Evolutionary conservation across 139 green algal species (phyloP), one percentile per base, ranked within the genome.

Genomic region (Chlorella sp.): DNA sequence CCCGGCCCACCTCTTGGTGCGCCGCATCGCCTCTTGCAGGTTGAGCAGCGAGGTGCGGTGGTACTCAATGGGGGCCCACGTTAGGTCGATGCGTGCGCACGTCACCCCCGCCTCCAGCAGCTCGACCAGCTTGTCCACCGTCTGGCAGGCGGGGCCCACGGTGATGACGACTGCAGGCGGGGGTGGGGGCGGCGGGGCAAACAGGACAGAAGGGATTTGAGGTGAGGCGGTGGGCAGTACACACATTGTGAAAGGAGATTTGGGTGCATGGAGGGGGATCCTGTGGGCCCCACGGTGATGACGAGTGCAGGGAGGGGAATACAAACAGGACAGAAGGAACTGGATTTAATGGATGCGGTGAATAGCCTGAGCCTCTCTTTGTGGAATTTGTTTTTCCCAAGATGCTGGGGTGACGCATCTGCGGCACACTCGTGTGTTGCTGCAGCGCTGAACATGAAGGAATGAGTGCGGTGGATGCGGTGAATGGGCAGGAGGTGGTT

Each of bases 61-160:
- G 86, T 96, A 98, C 30, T 97, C 91, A 11, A 94, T 90, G 34
- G 92, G 90, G 85, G 97, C 95, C 89, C 96, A 98, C 78, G 97
- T 98, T 19, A 99, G 90, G 92, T 98, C 97, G 68, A 98, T 89
- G 57, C 94, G 88, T 0, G 94, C 94, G 85, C 92, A 95, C 12
- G 93, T 94, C 57, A 91, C 92, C 26, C 96, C 95, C 4, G 94
- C 94, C 30, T 95, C 85, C 39, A 98, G 89, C 86, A 98, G 92
- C 48, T 94, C 85, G 11, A 88, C 92, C 60, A 98, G 88, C 21
- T 84, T 93, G 0, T 98, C 96, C 40, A 98, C 96, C 68, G 96
- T 93, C 57, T 97, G 97, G 76, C 95, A 97, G 75, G 93, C 91
- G 19, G 97, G 97, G 18, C 97, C 97, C 48, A 98, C 94, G 16